phyloP scores from a whole-genome alignment of 768 basidiomycete species.

The Mycena amicta region DNA sequence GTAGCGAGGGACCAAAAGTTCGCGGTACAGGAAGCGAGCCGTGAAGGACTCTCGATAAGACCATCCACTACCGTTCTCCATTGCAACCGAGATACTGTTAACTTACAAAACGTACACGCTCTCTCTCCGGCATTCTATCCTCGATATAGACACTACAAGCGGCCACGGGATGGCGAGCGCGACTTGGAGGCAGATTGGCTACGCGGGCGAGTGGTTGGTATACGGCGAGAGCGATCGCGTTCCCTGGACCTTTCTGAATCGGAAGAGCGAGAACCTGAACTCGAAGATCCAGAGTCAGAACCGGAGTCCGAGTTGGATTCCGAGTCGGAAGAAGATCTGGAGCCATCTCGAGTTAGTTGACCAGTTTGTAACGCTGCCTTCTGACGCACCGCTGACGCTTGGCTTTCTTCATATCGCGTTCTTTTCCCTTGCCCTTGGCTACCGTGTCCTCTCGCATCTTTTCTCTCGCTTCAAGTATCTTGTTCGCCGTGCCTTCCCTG shows the following conservation, averaged over 20 bases:
- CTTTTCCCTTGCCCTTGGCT: slow-evolving; percentile 37
- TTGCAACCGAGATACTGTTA: no score
- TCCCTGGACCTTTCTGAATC: slow-evolving; percentile 44
- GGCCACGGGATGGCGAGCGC: background rate
- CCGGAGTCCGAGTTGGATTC: slow-evolving; percentile 45
- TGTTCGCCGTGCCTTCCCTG: slow-evolving; percentile 81
- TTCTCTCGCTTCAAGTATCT: slow-evolving; percentile 82
- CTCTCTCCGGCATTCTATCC: no score
- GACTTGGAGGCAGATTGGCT: slow-evolving; percentile 29
- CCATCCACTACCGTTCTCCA: no score
- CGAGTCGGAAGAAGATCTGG: background rate
- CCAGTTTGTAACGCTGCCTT: background rate
- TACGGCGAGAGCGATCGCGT: slow-evolving; percentile 42
- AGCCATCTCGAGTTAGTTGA: background rate
- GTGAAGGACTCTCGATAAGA: no score
- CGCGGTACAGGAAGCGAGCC: no score
- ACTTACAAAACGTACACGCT: no score
- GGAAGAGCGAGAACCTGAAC: slow-evolving; percentile 37
- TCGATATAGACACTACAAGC: no score
- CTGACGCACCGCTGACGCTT: slow-evolving; percentile 37
- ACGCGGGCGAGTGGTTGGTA: slow-evolving; percentile 29
- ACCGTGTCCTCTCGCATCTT: slow-evolving; percentile 59
- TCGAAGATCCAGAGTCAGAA: slow-evolving; percentile 37
- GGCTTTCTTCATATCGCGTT: slow-evolving; percentile 40
- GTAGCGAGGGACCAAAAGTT: no score